These are phyloP conservation scores for Dillenia turbinata DNA, from an alignment of 164 flowering plant species.

Conservation along the genomic window DNA sequence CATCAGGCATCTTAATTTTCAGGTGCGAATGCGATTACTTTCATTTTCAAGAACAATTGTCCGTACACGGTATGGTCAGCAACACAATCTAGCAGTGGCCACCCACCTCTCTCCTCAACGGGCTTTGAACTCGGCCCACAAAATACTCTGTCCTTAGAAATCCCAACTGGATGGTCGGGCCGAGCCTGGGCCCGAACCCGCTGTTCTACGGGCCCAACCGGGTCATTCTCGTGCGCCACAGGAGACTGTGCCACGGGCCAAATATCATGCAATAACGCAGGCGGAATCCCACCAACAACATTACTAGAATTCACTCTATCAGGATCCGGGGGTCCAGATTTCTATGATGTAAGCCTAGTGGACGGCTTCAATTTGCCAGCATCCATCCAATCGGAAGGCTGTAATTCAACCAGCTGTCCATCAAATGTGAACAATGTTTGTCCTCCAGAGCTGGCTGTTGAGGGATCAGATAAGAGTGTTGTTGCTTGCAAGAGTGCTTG, in stretches of 20 bases:
- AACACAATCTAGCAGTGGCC: neutral
- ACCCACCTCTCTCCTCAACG: neutral
- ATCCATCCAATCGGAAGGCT: neutral
- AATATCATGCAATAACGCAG: neutral
- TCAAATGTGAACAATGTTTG: neutral
- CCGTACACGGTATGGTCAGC: neutral
- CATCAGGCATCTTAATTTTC: too few species aligned
- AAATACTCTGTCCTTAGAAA: neutral
- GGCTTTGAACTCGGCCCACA: neutral
- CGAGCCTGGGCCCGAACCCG: neutral
- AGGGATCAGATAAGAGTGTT: neutral
- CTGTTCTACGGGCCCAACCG: neutral
- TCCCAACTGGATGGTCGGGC: neutral
- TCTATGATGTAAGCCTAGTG: neutral
- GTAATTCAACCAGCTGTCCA: neutral
- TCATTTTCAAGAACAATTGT: neutral
- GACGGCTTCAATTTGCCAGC: neutral
- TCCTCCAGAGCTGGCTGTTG: constrained; percentile 7
- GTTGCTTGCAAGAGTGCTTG: constrained; percentile 30
- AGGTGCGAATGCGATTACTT: too few species aligned
- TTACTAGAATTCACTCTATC: neutral
- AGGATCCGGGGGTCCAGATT: neutral
- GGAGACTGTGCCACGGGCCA: neutral
- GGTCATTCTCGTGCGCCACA: neutral
- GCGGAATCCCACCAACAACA: neutral